Percentiles rank a stretch among this genome's conserved stretches.
Evolutionary conservation across 208 protist species (phyloP).

Genomic region (Leishmania tarentolae): DNA sequence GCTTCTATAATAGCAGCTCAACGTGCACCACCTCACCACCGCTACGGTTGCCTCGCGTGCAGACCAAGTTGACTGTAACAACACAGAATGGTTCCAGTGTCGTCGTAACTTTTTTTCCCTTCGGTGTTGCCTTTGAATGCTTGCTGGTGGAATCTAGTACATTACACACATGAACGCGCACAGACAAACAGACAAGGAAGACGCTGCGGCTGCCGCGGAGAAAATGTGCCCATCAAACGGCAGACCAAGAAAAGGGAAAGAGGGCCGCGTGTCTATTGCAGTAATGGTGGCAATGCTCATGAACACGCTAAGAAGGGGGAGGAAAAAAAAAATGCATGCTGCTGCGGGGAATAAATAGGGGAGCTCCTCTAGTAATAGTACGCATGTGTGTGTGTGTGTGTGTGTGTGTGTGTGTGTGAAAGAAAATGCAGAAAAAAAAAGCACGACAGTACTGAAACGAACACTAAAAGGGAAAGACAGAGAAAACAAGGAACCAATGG

Average conservation of each 20-base stretch:
- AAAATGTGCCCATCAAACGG: background rate
- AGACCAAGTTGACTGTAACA: background rate
- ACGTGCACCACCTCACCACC: background rate
- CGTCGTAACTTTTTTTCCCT: background rate
- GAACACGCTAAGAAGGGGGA: background rate
- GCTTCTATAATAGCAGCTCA: background rate
- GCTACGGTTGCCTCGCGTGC: background rate
- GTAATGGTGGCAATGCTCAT: background rate
- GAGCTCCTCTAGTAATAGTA: background rate
- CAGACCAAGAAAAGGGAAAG: background rate
- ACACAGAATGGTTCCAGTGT: background rate
- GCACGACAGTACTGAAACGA: background rate
- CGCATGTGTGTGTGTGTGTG: background rate
- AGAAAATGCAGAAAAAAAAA: slow-evolving; percentile 9
- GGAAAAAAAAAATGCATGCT: background rate
- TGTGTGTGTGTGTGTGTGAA: background rate
- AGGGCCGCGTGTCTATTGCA: background rate
- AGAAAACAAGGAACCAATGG: background rate
- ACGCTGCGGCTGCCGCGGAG: background rate
- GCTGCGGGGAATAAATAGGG: background rate
- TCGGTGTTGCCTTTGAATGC: background rate
- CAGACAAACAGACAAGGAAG: background rate
- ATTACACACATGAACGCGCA: background rate
- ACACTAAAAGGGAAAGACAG: background rate
- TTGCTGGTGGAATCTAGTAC: slow-evolving; percentile 5